These are phyloP conservation scores for Lachnellula subtilissima DNA, from an alignment of 2,329 filamentous ascomycete genomes.

Conservation along the genomic window DNA sequence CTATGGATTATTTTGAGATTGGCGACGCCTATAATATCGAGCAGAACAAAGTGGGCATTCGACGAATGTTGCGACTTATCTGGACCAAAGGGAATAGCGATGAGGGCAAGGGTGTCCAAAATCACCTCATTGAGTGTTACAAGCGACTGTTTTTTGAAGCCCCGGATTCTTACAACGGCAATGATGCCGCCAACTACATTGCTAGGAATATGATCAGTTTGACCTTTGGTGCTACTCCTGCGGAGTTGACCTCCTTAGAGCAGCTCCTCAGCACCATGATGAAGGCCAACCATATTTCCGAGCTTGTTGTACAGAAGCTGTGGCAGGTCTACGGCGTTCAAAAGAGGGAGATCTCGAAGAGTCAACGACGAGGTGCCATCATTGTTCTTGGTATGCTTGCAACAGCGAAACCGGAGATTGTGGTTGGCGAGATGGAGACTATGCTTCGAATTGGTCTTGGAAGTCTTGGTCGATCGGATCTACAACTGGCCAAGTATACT, in stretches of 20 bases:
- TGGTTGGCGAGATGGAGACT: constrained; percentile 89
- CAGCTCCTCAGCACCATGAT: constrained; percentile 97
- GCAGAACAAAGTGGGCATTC: constrained; percentile 85
- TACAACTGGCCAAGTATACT: constrained; percentile 89
- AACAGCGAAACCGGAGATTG: constrained; percentile 85
- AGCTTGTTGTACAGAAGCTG: constrained; percentile 81
- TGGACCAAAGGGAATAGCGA: constrained; percentile 99
- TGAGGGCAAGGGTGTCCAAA: constrained; percentile 96
- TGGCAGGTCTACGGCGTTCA: constrained; percentile 98
- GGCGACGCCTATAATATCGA: constrained; percentile 95
- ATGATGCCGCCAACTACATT: constrained; percentile 92
- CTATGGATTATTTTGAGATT: constrained; percentile 96
- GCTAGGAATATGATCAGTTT: constrained; percentile 98
- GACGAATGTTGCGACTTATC: constrained; percentile 92
- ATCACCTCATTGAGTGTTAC: constrained; percentile 95
- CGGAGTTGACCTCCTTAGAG: constrained; percentile 91
- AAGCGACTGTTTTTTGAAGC: constrained; percentile 94
- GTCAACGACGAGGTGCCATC: constrained; percentile 85
- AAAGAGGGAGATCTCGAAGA: constrained; percentile 86
- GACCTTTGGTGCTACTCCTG: constrained; percentile 90
- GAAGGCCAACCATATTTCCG: constrained; percentile 82
- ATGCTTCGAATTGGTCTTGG: constrained; percentile 90
- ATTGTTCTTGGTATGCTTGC: constrained; percentile 97
- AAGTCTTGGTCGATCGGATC: constrained; percentile 70
- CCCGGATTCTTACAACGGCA: constrained; percentile 78